These are phyloP conservation scores for Cystobasidium onofrii DNA, from an alignment of 768 basidiomycete genomes.

Conservation along the genomic window DNA sequence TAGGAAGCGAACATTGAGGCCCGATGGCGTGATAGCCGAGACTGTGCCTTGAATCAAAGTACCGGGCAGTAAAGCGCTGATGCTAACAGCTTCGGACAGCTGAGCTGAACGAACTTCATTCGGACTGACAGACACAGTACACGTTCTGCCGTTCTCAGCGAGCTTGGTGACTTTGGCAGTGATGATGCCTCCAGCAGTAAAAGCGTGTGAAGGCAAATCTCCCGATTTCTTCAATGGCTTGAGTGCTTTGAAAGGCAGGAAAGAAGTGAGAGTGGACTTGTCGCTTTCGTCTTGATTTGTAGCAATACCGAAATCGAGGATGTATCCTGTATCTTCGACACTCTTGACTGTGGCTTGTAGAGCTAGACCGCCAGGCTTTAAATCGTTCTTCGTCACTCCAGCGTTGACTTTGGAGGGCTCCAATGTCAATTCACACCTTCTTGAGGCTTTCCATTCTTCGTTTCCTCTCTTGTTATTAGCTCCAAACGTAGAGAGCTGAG, in stretches of 20 bases:
- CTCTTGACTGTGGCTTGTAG: conserved; percentile 60
- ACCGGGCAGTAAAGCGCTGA: conserved; percentile 77
- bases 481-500: conserved; percentile 44
- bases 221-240: conserved; percentile 46
- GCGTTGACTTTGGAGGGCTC: conserved; percentile 74
- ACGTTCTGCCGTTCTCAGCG: conserved; percentile 69
- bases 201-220: conserved; percentile 25
- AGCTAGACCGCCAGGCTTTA: conserved; percentile 61
- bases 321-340: conserved; percentile 89
- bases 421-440: conserved; percentile 75
- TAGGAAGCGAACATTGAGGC: conserved; percentile 77
- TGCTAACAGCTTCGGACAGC: conserved; percentile 51
- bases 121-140: conserved; percentile 58
- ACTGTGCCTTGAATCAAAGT: conserved; percentile 71
- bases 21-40: conserved; percentile 63
- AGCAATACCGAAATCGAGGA: conserved; percentile 69
- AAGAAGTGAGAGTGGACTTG: conserved; percentile 55
- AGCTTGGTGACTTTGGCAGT: conserved; percentile 60
- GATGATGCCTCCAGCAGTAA: conserved; percentile 62
- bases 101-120: conserved; percentile 52
- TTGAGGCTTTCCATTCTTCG: conserved; percentile 58
- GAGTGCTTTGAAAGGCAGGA: conserved; percentile 69
- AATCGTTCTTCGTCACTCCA: conserved; percentile 67
- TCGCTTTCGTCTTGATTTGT: neutral
- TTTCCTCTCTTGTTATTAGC: conserved; percentile 56